Evolutionary conservation across 108 stramenopile genomes (phyloP).

Genomic region (Chaetoceros muelleri): DNA sequence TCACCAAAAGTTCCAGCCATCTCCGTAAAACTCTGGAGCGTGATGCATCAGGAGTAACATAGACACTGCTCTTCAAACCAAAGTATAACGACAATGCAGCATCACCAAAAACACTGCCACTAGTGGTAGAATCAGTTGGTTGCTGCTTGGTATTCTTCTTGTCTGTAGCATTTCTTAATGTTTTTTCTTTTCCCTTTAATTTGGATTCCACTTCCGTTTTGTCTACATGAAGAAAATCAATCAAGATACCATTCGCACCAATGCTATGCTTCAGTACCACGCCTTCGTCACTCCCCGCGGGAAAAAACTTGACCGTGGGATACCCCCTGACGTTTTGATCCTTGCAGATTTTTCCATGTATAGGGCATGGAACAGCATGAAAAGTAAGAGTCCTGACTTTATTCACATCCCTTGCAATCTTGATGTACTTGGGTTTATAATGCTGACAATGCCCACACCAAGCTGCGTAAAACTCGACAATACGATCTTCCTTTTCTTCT

Average conservation of each 20-base stretch:
- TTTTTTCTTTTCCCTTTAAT: background rate
- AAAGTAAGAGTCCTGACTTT: conserved; percentile 29
- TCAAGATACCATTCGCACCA: conserved; percentile 20
- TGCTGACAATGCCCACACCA: conserved; percentile 23
- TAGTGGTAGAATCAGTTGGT: conserved; percentile 4
- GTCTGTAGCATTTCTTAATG: background rate
- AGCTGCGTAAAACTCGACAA: conserved; percentile 43
- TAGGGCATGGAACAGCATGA: conserved; percentile 68
- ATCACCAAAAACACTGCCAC: conserved; percentile 36
- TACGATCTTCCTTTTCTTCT: conserved; percentile 6
- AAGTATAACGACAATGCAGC: conserved; percentile 62
- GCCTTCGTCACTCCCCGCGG: conserved; percentile 26
- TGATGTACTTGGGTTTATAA: conserved; percentile 30
- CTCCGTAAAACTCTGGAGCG: conserved; percentile 31
- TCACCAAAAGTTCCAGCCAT: conserved; percentile 40
- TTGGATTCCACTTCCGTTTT: background rate
- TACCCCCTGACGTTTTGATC: conserved; percentile 32
- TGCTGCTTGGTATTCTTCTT: conserved; percentile 4
- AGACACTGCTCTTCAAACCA: conserved; percentile 50
- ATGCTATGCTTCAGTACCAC: conserved; percentile 3
- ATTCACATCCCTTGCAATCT: conserved; percentile 30
- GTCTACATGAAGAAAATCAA: conserved; percentile 7
- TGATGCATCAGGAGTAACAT: conserved; percentile 29
- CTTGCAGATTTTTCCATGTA: conserved; percentile 39
- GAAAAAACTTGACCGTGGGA: conserved; percentile 36